A percentile compares a stretch with the other conserved stretches of the same genome.
Conservation (phyloP, 352 stramenopile genomes). For the Globisporangium canariense region DNA sequence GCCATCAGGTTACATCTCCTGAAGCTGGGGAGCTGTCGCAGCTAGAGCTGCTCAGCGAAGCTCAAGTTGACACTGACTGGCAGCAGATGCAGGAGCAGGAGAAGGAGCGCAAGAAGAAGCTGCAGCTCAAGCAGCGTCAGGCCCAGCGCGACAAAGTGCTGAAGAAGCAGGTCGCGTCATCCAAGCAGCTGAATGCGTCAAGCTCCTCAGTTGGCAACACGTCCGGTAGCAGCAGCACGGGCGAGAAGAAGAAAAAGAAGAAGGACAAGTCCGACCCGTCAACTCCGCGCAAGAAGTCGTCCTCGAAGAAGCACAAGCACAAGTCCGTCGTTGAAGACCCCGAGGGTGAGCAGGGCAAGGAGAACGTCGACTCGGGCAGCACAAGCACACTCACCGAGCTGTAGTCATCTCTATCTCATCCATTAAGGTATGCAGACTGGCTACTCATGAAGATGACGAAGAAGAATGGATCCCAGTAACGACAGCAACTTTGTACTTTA, state of each 20-base stretch:
- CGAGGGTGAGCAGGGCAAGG: conserved; percentile 8
- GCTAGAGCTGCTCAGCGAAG: conserved; percentile 8
- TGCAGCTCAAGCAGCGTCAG: conserved; percentile 73
- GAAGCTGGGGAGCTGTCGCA: background rate
- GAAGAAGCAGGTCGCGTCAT: conserved; percentile 44
- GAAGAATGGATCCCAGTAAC: background rate
- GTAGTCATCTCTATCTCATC: background rate
- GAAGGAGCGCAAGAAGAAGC: conserved; percentile 62
- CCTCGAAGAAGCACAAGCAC: conserved; percentile 19
- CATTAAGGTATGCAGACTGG: background rate
- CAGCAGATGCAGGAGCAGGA: conserved; percentile 71
- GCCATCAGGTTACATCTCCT: background rate
- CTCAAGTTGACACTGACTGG: conserved; percentile 57
- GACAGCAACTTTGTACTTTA: background rate
- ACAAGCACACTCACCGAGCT: conserved; percentile 15
- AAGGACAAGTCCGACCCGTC: conserved; percentile 22
- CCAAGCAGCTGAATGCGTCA: conserved; percentile 16
- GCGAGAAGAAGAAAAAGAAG: conserved; percentile 48
- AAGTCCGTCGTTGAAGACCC: background rate
- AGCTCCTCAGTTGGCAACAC: conserved; percentile 1
- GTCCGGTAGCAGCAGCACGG: conserved; percentile 17
- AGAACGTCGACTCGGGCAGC: conserved; percentile 6
- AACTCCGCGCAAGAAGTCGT: conserved; percentile 28
- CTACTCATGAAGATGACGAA: background rate
- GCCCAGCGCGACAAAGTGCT: conserved; percentile 73